Evolutionary conservation across 176 grass and related monocot genomes (phyloP).

Genomic region (Lolium multiflorum): DNA sequence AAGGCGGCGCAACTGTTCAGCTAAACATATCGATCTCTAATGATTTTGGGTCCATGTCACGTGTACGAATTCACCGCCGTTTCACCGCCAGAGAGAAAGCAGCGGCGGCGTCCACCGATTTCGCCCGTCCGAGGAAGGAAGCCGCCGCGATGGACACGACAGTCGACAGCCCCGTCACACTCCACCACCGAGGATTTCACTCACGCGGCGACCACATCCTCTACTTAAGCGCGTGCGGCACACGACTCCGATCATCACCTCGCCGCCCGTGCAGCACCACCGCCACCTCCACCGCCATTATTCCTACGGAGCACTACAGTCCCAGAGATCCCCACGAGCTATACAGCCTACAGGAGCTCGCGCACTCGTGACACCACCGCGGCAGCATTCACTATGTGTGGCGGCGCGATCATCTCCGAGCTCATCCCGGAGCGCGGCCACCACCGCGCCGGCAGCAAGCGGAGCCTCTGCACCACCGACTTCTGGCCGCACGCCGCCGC

Average conservation of each 20-base stretch:
- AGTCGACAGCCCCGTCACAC: conserved; percentile 4
- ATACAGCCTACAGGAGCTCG: too few relatives aligned
- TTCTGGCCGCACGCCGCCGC: conserved; percentile 34
- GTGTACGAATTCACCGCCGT: too few relatives aligned
- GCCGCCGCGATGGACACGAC: background rate
- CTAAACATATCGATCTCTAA: background rate
- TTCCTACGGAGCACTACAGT: too few relatives aligned
- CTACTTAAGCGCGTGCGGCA: too few relatives aligned
- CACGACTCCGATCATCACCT: too few relatives aligned
- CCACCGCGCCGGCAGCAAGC: conserved; percentile 22
- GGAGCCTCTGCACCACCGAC: conserved; percentile 41
- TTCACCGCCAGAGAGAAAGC: background rate
- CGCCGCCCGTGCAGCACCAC: too few relatives aligned
- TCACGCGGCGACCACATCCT: background rate
- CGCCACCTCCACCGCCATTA: too few relatives aligned
- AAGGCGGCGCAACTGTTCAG: too few relatives aligned
- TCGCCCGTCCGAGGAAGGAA: conserved; percentile 29
- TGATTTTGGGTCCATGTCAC: background rate
- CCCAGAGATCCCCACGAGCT: too few relatives aligned
- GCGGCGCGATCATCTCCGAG: conserved; percentile 58
- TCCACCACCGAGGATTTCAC: background rate
- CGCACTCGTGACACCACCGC: background rate
- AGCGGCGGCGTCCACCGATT: conserved; percentile 33
- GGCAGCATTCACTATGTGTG: conserved; percentile 28
- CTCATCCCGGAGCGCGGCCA: conserved; percentile 41